Evolutionary conservation across 192 early-diverging fungal genomes (phyloP).

Genomic region (Tieghemiomyces parasiticus): DNA sequence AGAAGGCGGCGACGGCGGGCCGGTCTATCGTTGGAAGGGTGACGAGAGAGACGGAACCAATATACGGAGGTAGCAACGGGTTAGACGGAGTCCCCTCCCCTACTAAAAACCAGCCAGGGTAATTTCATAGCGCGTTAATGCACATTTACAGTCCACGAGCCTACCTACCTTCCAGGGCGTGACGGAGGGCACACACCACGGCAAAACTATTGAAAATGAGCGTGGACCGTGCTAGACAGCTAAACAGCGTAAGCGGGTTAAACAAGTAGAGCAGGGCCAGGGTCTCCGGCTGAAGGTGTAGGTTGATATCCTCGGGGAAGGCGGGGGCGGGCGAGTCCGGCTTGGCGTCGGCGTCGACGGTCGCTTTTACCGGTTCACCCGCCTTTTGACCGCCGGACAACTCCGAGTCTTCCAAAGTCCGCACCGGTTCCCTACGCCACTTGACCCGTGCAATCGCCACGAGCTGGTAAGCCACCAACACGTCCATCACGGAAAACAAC

Average conservation of each 20-base stretch:
- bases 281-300: conserved; percentile 19
- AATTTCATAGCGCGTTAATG: too few species aligned
- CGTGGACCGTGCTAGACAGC: conserved; percentile 60
- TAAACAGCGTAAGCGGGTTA: conserved; percentile 68
- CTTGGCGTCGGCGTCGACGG: too few species aligned
- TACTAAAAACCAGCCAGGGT: too few species aligned
- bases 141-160: too few species aligned
- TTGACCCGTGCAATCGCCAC: conserved; percentile 35
- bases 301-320: conserved; percentile 26
- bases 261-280: conserved; percentile 44
- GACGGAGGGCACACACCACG: conserved; percentile 54
- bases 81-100: too few species aligned
- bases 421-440: too few species aligned
- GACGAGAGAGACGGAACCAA: too few species aligned
- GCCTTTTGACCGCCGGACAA: too few species aligned
- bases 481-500: conserved; percentile 49
- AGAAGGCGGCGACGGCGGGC: conserved; percentile 39
- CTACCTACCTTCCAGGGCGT: conserved; percentile 37
- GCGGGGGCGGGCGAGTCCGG: too few species aligned
- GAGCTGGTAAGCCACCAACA: conserved; percentile 40
- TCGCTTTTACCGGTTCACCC: too few species aligned
- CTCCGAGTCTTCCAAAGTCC: too few species aligned
- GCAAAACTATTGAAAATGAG: conserved; percentile 59
- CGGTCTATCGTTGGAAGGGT: conserved; percentile 25
- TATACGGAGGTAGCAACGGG: too few species aligned